Percentiles rank a stretch among this genome's conserved stretches.
These are phyloP conservation scores for Colletotrichum zoysiae DNA, from an alignment of 2,329 filamentous ascomycete genomes.

Conservation along the genomic window DNA sequence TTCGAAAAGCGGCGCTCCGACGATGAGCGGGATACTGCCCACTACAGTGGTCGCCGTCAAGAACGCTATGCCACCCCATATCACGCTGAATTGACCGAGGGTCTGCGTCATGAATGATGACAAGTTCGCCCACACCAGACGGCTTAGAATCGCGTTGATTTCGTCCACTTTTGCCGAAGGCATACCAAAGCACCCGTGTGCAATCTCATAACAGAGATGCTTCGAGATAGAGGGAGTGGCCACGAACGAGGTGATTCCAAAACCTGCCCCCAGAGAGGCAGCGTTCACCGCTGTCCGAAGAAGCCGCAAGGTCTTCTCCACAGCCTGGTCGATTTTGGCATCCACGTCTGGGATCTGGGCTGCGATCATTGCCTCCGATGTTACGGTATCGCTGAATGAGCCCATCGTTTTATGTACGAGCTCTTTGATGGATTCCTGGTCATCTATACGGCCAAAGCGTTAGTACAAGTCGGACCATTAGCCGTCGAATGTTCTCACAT, in stretches of 20 bases:
- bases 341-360: slow-evolving; percentile 33
- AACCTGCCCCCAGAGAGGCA: background rate
- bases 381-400: background rate
- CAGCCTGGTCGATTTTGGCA: slow-evolving; percentile 33
- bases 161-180: slow-evolving; percentile 41
- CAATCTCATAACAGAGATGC: slow-evolving; percentile 44
- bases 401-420: slow-evolving; percentile 20
- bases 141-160: slow-evolving; percentile 42
- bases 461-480: background rate
- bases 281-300: slow-evolving; percentile 34
- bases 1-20: slow-evolving; percentile 31
- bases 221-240: slow-evolving; percentile 45
- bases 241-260: slow-evolving; percentile 42
- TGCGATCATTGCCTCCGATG: slow-evolving; percentile 26
- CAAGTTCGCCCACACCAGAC: slow-evolving; percentile 45
- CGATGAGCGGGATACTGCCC: slow-evolving; percentile 42
- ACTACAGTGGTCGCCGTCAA: slow-evolving; percentile 44
- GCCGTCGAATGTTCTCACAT: background rate
- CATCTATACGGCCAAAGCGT: slow-evolving; percentile 10
- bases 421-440: slow-evolving; percentile 33
- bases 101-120: slow-evolving; percentile 42
- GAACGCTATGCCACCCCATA: slow-evolving; percentile 29
- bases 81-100: slow-evolving; percentile 39
- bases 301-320: slow-evolving; percentile 33
- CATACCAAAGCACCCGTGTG: slow-evolving; percentile 45